Evolutionary conservation across 768 basidiomycete species (phyloP).

Genomic region (Amanita brunnescens): DNA sequence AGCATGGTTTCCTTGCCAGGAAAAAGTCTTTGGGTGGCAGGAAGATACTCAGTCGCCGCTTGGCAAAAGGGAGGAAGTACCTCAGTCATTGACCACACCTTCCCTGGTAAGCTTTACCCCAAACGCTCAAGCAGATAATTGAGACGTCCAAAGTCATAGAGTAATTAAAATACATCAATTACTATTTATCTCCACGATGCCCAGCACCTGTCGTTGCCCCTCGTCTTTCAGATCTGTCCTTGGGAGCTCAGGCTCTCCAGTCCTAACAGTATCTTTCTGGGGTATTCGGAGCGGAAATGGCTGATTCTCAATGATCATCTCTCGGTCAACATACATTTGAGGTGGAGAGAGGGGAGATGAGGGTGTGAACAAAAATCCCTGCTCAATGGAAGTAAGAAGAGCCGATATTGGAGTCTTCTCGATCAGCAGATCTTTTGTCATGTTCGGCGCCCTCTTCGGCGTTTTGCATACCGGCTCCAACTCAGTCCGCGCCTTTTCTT

Average conservation of each 20-base stretch:
- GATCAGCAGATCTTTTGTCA: background rate
- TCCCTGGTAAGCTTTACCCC: background rate
- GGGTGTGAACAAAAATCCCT: slow-evolving; percentile 60
- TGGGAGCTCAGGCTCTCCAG: background rate
- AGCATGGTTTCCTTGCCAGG: slow-evolving; percentile 83
- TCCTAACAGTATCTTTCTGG: background rate
- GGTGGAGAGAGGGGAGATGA: slow-evolving; percentile 54
- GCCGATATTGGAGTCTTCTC: slow-evolving; percentile 58
- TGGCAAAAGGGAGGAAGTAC: slow-evolving; percentile 69
- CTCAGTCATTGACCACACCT: slow-evolving; percentile 54
- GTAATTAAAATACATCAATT: background rate
- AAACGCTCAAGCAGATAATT: slow-evolving; percentile 1
- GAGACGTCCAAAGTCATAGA: too few relatives aligned
- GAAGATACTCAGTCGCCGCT: slow-evolving; percentile 61
- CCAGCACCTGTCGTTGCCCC: background rate
- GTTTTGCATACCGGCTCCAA: background rate
- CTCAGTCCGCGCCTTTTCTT: background rate
- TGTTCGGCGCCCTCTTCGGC: background rate
- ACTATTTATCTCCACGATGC: slow-evolving; percentile 1
- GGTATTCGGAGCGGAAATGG: slow-evolving; percentile 3
- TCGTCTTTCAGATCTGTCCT: background rate
- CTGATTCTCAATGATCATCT: background rate
- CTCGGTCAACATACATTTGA: slow-evolving; percentile 26
- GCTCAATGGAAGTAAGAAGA: slow-evolving; percentile 53
- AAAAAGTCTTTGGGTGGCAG: slow-evolving; percentile 61